A percentile compares a stretch with the other conserved stretches of the same genome.
Evolutionary conservation across 1,284 basidiomycete genomes (phyloP).

Genomic region (Pseudozyma tsukubaensis): DNA sequence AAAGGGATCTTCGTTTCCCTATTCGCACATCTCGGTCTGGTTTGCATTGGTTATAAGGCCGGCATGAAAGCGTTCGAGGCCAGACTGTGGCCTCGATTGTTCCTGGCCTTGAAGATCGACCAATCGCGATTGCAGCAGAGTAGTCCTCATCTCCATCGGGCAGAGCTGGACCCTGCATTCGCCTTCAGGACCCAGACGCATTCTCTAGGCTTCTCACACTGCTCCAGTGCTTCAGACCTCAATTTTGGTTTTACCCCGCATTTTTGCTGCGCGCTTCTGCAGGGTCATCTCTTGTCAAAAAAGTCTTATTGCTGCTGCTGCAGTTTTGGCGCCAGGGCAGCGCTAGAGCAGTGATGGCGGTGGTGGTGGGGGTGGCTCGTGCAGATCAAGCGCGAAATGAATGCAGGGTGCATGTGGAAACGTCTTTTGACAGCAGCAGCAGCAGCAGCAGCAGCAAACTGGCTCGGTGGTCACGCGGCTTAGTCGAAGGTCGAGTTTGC

Average conservation of each 20-base stretch:
- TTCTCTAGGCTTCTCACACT: constrained; percentile 3
- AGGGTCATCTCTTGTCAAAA: constrained; percentile 10
- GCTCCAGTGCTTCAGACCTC: constrained; percentile 2
- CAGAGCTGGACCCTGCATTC: not conserved
- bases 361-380: constrained; percentile 18
- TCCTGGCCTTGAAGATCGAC: too few relatives aligned
- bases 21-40: too few relatives aligned
- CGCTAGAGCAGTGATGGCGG: not conserved
- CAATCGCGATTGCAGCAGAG: too few relatives aligned
- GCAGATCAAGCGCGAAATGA: constrained; percentile 7
- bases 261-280: constrained; percentile 29
- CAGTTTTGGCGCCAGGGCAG: constrained; percentile 3
- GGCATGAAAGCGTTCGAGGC: too few relatives aligned
- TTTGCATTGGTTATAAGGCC: too few relatives aligned
- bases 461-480: constrained; percentile 1
- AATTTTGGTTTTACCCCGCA: constrained; percentile 27
- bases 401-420: constrained; percentile 10
- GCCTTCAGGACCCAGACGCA: not conserved
- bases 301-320: constrained; percentile 7
- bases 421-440: too few relatives aligned
- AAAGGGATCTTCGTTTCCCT: too few relatives aligned
- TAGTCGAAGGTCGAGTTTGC: too few relatives aligned
- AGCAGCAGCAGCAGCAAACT: not conserved
- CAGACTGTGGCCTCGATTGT: too few relatives aligned
- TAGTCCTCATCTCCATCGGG: not conserved